phyloP scores from a whole-genome alignment of 305 asterid genomes.

The Plantago lanceolata region DNA sequence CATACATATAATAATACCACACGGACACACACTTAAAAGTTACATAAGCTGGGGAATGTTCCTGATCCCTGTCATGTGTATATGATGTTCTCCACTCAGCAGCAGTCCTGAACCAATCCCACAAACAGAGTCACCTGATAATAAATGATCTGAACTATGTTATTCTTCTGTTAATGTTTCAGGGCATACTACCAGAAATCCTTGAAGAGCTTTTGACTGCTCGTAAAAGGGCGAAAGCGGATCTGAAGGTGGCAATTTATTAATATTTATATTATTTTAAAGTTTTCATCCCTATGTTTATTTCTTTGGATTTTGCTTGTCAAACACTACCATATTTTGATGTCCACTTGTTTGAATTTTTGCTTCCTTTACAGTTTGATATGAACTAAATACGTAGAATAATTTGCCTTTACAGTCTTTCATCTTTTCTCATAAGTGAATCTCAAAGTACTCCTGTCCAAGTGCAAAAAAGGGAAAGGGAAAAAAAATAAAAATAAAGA shows the following conservation, averaged over 20 bases:
- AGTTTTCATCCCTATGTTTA: constrained; percentile 18
- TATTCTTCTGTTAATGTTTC: constrained; percentile 25
- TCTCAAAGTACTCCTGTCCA: background rate
- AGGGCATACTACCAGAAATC: constrained; percentile 99
- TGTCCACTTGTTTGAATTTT: constrained; percentile 10
- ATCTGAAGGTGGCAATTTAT: constrained; percentile 65
- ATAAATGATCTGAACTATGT: constrained; percentile 14
- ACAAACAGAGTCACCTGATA: background rate
- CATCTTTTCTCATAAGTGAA: background rate
- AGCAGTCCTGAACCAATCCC: too few relatives aligned
- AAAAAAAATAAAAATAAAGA: too few relatives aligned
- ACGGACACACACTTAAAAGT: too few relatives aligned
- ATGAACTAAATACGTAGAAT: background rate
- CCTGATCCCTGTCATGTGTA: too few relatives aligned
- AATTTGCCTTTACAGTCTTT: too few relatives aligned
- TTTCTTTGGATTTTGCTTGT: constrained; percentile 12
- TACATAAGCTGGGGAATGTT: too few relatives aligned
- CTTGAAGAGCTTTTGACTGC: constrained; percentile 96
- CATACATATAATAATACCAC: too few relatives aligned
- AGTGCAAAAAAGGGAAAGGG: too few relatives aligned
- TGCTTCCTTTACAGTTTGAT: constrained; percentile 14
- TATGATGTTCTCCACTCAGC: too few relatives aligned
- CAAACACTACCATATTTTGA: background rate
- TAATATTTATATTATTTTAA: constrained; percentile 15
- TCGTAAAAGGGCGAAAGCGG: constrained; percentile 96